phyloP scores from a whole-genome alignment of 1,284 basidiomycete species.

The Malassezia arunalokei region DNA sequence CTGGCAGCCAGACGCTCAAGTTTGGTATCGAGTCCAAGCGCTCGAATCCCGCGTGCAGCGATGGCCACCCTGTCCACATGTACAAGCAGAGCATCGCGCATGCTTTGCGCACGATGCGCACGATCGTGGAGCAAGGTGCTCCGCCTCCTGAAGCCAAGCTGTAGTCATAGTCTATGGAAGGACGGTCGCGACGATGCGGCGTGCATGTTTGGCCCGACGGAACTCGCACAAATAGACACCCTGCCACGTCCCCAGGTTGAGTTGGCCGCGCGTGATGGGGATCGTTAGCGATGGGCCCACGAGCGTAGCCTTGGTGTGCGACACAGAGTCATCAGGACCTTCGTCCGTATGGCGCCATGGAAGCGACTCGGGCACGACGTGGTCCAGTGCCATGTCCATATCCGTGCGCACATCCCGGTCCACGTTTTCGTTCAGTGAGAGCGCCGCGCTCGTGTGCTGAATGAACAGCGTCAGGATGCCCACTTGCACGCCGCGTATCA shows the following conservation, averaged over 20 bases:
- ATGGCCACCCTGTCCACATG: slow-evolving; percentile 57
- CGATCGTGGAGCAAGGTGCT: slow-evolving; percentile 50
- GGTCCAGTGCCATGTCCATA: slow-evolving; percentile 59
- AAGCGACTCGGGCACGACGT: slow-evolving; percentile 64
- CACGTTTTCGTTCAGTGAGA: slow-evolving; percentile 76
- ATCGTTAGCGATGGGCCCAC: slow-evolving; percentile 69
- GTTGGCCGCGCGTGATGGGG: slow-evolving; percentile 67
- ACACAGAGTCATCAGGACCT: slow-evolving; percentile 51
- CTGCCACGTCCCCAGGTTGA: slow-evolving; percentile 86
- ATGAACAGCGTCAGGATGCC: slow-evolving; percentile 52
- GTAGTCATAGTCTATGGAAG: slow-evolving; percentile 47
- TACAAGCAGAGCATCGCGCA: slow-evolving; percentile 61
- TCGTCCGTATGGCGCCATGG: slow-evolving; percentile 80
- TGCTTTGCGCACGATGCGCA: slow-evolving; percentile 62
- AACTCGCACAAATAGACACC: slow-evolving; percentile 70
- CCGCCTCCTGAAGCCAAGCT: slow-evolving; percentile 25
- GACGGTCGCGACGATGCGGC: slow-evolving; percentile 68
- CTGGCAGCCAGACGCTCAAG: slow-evolving; percentile 68
- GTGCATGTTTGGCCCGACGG: slow-evolving; percentile 56
- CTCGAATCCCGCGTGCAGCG: slow-evolving; percentile 27
- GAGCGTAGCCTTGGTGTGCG: slow-evolving; percentile 77
- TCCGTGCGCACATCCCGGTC: slow-evolving; percentile 55
- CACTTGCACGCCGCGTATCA: slow-evolving; percentile 59
- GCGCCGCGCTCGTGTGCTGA: slow-evolving; percentile 76
- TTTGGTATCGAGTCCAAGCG: slow-evolving; percentile 89